Evolutionary conservation across 1,284 basidiomycete species (phyloP).

Genomic region (Vanrija humicola): DNA sequence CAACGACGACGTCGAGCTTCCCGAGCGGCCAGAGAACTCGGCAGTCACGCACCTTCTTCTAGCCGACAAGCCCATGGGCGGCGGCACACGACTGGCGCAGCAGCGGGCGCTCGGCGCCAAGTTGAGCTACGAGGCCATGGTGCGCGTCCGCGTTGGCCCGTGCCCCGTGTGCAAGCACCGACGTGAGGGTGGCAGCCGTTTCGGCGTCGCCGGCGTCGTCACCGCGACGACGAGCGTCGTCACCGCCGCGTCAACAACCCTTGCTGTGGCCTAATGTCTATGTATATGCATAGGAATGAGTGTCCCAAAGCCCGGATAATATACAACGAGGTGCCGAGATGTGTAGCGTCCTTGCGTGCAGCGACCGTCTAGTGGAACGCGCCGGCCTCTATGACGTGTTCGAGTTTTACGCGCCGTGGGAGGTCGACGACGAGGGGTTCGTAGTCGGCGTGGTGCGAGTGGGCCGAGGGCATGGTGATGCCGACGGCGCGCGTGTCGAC

Average conservation of each 20-base stretch:
- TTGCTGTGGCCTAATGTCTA: neutral
- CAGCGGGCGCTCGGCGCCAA: constrained; percentile 37
- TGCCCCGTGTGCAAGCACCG: constrained; percentile 64
- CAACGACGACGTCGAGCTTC: constrained; percentile 37
- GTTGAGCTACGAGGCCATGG: constrained; percentile 59
- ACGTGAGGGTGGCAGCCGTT: neutral
- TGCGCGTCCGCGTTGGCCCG: constrained; percentile 62
- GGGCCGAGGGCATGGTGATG: neutral
- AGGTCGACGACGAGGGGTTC: no score
- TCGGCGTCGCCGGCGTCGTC: neutral
- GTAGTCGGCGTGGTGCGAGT: no score
- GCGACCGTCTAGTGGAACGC: neutral
- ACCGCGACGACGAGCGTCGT: neutral
- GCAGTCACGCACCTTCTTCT: constrained; percentile 54
- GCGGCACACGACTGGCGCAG: constrained; percentile 57
- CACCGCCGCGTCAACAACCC: neutral
- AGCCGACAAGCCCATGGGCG: constrained; percentile 57
- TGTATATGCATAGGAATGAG: neutral
- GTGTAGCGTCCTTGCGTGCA: neutral
- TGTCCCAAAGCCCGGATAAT: neutral
- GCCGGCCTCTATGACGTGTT: neutral
- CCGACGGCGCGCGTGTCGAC: neutral
- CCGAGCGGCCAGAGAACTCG: constrained; percentile 36
- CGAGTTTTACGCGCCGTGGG: no score
- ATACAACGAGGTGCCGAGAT: neutral